Conservation (phyloP, 2,329 filamentous ascomycete species). For the Ceratocystis ficicola region DNA sequence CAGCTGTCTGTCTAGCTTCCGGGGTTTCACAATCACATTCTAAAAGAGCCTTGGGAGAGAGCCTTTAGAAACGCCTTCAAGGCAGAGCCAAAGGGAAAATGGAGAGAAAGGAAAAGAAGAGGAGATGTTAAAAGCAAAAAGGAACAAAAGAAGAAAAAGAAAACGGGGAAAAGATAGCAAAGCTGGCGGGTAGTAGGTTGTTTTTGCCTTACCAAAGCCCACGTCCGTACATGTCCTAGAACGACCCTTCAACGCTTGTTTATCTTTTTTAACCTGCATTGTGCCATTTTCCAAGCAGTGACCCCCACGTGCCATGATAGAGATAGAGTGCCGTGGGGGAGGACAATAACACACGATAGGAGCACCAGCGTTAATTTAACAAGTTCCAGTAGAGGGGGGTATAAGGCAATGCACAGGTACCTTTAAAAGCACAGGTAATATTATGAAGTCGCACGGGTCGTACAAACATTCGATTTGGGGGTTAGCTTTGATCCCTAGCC, state of each 20-base stretch:
- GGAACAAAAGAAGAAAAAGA: neutral
- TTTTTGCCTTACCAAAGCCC: neutral
- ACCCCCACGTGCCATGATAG: conserved; percentile 8
- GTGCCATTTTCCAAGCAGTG: neutral
- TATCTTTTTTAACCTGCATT: conserved; percentile 5
- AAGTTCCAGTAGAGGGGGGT: no score
- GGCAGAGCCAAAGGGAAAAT: neutral
- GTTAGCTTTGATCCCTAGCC: neutral
- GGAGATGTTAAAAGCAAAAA: neutral
- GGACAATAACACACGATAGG: neutral
- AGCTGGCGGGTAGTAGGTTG: neutral
- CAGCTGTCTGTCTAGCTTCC: neutral
- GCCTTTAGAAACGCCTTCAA: neutral
- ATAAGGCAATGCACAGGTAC: no score
- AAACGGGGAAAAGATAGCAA: neutral
- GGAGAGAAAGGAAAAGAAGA: neutral
- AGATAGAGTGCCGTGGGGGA: conserved; percentile 1
- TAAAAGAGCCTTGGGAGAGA: neutral
- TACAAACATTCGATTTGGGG: neutral
- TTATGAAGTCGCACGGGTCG: neutral
- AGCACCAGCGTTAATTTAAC: no score
- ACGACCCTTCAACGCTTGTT: conserved; percentile 2
- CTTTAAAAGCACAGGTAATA: no score
- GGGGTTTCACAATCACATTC: neutral
- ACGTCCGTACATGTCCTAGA: neutral